Conservation (phyloP, 2,329 filamentous ascomycete species). For the Claviceps sp. region DNA sequence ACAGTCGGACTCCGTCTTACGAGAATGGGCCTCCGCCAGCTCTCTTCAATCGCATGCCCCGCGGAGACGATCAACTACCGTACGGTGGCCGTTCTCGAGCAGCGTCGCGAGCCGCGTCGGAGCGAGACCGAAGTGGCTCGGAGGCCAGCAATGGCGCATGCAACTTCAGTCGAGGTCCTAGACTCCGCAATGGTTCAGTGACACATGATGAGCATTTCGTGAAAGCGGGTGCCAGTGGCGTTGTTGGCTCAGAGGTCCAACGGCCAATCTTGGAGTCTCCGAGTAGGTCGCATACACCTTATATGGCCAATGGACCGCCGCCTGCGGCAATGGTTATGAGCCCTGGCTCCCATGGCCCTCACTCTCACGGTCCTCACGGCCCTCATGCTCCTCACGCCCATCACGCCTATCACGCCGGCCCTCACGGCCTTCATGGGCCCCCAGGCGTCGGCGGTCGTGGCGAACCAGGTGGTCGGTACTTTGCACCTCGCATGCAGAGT, state of each 20-base stretch:
- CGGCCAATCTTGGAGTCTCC: conserved; percentile 1
- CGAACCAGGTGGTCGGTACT: conserved; percentile 14
- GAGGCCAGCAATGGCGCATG: conserved; percentile 36
- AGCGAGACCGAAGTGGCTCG: conserved; percentile 41
- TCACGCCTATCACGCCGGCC: neutral
- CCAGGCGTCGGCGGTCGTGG: neutral
- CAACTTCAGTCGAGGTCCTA: conserved; percentile 25
- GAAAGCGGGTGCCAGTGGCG: neutral
- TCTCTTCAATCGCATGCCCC: conserved; percentile 30
- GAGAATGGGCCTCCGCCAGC: conserved; percentile 33
- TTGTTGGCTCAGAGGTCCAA: neutral
- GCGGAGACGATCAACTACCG: conserved; percentile 24
- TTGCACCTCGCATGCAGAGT: neutral
- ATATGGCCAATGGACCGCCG: neutral
- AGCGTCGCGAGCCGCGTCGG: conserved; percentile 22
- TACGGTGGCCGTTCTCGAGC: conserved; percentile 15
- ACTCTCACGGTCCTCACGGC: too few relatives aligned
- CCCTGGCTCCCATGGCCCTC: neutral
- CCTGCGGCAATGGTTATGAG: neutral
- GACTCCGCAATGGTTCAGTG: conserved; percentile 24
- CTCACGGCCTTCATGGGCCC: conserved; percentile 4
- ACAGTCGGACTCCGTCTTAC: conserved; percentile 25
- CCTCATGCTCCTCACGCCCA: too few relatives aligned
- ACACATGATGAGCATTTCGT: conserved; percentile 24
- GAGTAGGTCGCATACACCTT: neutral